Base-by-base conservation (phyloP, 208 protist genomes). In the Leishmania lainsoni region DNA sequence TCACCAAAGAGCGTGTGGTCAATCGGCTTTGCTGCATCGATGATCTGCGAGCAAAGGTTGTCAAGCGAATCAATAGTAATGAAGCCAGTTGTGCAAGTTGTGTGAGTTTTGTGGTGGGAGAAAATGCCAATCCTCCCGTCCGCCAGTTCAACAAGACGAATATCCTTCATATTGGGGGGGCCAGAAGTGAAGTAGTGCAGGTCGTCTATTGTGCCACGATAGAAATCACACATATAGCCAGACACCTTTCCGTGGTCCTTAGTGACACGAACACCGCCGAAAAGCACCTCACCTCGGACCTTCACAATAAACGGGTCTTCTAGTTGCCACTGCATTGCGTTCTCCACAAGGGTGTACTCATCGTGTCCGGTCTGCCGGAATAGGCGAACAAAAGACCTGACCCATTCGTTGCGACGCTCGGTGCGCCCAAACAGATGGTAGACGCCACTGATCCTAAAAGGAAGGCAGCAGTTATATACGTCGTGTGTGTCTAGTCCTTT, bases 1-100 rank as follows among this genome's bases (percentile, higher is more conserved):
- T 91, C 89, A 14, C 87, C 87, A 69, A 92, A 92, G n/a, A 86
- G 75, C n/a, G 86, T 81, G 85, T 92, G 89, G n/a, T 92, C 87
- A 29, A 92, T 92, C 20, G 87, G 85, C 52, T 80, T 79, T 76
- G 89, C 89, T 49, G 85, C 72, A 59, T 91, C 81, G 63, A 92
- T 92, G 4, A 87, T 70, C n/a, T 88, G 49, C 5, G 87, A 75
- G 77, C 78, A 85, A 16, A 92, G 85, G n/a, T 92, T 81, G 42
- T 90, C 87, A 9, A 92, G 61, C 5, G 61, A 80, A 74, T 92
- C 65, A 48, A 92, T 89, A 26, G 76, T 88, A 73, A 83, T 81
- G 71, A 92, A 92, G 32, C 89, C 89, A 22, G 89, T 92, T 9
- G 89, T 74, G 82, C 89, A 92, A 45, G 66, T 81, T 35, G 84